Base-by-base conservation (phyloP, 768 basidiomycete species). In the Termitomyces sp. region DNA sequence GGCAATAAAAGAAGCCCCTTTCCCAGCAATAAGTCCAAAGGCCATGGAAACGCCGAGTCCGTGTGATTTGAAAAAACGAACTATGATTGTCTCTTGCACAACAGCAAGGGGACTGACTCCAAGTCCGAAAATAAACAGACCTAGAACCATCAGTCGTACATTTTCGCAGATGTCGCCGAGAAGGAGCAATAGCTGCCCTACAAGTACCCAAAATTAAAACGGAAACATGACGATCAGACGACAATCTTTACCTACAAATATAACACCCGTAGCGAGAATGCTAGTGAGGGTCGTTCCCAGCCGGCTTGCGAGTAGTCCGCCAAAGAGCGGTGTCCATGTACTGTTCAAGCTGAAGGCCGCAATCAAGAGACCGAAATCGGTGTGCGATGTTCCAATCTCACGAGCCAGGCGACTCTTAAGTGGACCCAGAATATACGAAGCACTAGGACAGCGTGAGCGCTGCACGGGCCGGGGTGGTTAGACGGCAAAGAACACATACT, bases 1-100 rank as follows among this genome's bases (percentile, higher is more conserved):
- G 24, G 90, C 82, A 34, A 90, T 59, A 67, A 92, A 94, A 5
- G 88, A 88, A 0, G 88, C 81, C 10, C 79, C 83, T 69, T 92
- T 94, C 36, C 92, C 92, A 4, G 83, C 87, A 24, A 94, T 79
- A 16, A 94, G 84, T 22, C 91, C 92, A n/a, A 92, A 76, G 0
- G 90, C 90, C 73, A 94, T 82, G 1, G 88, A 87, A 8, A 86
- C 74, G 1, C 88, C 91, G 1, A 92, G 75, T 2, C 88, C 88
- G 66, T 85, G 87, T 0, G 84, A 80, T 60, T 80, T 82, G 75
- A 91, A 92, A 72, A 89, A 89, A 26, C 87, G 86, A 43, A 91
- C 87, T 52, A 93, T 89, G 61, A 92, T 91, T 6, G 87, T 87
- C 69, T 93, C 91, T 72, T 89, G 92, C 1, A 88, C 85, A 7